Evolutionary conservation across 2,329 filamentous ascomycete species (phyloP), one percentile per base, ranked within the genome.

Genomic region (Colletotrichum viniferum): DNA sequence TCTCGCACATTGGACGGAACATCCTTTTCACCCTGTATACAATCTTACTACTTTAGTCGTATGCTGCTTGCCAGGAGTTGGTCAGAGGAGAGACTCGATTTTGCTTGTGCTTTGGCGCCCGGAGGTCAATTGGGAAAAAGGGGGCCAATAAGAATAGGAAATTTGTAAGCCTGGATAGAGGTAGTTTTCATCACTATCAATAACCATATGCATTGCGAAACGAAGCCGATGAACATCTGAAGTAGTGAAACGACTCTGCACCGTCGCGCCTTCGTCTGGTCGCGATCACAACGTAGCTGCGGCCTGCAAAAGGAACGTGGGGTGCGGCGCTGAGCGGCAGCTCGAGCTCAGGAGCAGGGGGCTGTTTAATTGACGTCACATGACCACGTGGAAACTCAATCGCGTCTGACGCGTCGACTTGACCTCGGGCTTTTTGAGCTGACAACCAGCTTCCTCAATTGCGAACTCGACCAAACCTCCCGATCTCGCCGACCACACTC

Each of bases 391-490:
- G 48, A 55, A 43, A n/a, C 21, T 30, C 38, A 38, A 43, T 65
- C 71, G 65, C 55, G 74, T 60, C n/a, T 56, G 67, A 76, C 74
- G 72, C 74, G 74, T 38, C 26, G 18, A 67, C 21, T 14, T 24
- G 30, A 62, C 56, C 26, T 62, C 63, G 21, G 30, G 38, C 38
- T 26, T 71, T 62, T 69, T 21, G n/a, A 63, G 8, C 8, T 13
- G 14, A 16, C 36, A 43, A 1, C 2, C 61, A 63, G 38, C 55
- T 73, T 73, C 30, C 13, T 63, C 21, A 26, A 21, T 21, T 18
- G 5, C 30, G 3, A 61, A 24, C 8, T 34, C 36, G 34, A 21
- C 34, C 14, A 43, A 0, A 9, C 32, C 32, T 21, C 8, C 34
- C n/a, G 5, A 13, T 26, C 3, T 18, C 16, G 28, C 58, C 32